Percentiles rank a stretch among this genome's conserved stretches.
Evolutionary conservation across 306 rosid species (phyloP).

Genomic region (Neltuma alba): DNA sequence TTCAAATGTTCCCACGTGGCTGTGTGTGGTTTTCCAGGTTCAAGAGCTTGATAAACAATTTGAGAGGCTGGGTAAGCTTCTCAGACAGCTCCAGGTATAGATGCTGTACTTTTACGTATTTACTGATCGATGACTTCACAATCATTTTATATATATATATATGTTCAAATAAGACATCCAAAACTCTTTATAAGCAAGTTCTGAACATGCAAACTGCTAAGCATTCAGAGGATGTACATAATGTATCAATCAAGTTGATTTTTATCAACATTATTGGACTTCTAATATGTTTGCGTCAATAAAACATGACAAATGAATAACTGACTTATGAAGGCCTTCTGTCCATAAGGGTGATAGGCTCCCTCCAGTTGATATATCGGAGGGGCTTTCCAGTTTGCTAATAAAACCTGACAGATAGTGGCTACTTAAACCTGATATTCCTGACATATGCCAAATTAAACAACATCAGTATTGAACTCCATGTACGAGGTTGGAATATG

Average conservation of each 20-base stretch:
- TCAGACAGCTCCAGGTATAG: slow-evolving; percentile 79
- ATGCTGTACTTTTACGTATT: slow-evolving; percentile 15
- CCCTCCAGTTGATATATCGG: neutral
- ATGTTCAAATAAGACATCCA: neutral
- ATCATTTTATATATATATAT: neutral
- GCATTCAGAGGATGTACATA: neutral
- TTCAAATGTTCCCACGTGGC: neutral
- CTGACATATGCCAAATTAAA: neutral
- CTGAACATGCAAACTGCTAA: neutral
- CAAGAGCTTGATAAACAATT: slow-evolving; percentile 82
- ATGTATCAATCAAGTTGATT: slow-evolving; percentile 10
- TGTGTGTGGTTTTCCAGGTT: slow-evolving; percentile 50
- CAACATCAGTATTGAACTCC: neutral
- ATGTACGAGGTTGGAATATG: neutral
- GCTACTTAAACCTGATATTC: neutral
- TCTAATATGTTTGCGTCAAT: neutral
- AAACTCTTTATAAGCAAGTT: neutral
- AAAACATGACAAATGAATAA: slow-evolving; percentile 18
- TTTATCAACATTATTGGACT: neutral
- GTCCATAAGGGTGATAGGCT: neutral
- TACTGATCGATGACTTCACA: slow-evolving; percentile 13
- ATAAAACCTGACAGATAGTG: neutral
- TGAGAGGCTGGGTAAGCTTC: slow-evolving; percentile 73
- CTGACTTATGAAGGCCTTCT: neutral
- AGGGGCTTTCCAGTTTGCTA: neutral